These are phyloP conservation scores for Salicornia ramosissima DNA, from an alignment of 148 eudicot species.

Conservation along the genomic window DNA sequence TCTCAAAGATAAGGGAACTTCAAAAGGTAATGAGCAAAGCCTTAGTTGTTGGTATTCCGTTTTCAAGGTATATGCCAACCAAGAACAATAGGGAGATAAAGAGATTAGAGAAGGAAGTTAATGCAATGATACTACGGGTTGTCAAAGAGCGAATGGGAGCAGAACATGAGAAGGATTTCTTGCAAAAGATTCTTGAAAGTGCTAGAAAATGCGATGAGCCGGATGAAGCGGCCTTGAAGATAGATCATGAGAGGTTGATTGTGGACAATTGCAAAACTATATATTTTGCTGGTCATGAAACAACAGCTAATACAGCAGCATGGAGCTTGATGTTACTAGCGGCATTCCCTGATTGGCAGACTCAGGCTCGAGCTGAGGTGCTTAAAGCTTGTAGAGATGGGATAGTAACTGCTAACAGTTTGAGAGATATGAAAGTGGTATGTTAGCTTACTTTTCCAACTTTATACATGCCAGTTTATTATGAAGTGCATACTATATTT, in stretches of 20 bases:
- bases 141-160: constrained; percentile 36
- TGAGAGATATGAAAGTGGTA: constrained; percentile 48
- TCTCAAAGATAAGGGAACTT: constrained; percentile 38
- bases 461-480: not conserved
- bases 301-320: constrained; percentile 47
- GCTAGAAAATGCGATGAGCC: constrained; percentile 31
- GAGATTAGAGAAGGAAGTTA: constrained; percentile 45
- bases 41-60: constrained; percentile 44
- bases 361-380: constrained; percentile 48
- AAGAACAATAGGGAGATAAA: constrained; percentile 42
- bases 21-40: constrained; percentile 40
- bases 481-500: not conserved
- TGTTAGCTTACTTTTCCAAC: not conserved
- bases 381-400: constrained; percentile 31
- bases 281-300: constrained; percentile 63
- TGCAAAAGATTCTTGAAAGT: constrained; percentile 46
- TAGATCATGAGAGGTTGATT: constrained; percentile 35
- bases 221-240: constrained; percentile 18
- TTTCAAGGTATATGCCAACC: constrained; percentile 45
- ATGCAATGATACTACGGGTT: constrained; percentile 38
- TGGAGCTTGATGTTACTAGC: constrained; percentile 59
- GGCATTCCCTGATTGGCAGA: constrained; percentile 55
- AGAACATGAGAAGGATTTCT: constrained; percentile 40
- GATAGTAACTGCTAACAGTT: constrained; percentile 30
- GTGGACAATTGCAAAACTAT: constrained; percentile 67